Evolutionary conservation across 805 yeast genomes (phyloP).

Genomic region (Candida railenensis): DNA sequence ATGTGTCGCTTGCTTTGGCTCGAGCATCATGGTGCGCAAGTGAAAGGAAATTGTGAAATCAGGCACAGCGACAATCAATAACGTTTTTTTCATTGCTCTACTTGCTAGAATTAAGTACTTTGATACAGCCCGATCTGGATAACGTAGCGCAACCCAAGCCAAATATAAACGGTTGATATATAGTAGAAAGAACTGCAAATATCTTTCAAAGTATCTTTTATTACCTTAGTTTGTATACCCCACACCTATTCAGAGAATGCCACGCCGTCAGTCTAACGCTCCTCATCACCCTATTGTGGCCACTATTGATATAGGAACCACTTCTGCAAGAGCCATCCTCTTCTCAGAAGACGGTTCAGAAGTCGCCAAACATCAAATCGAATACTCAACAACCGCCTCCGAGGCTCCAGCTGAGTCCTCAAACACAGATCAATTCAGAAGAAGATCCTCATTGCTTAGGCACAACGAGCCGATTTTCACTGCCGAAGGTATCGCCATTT

Average conservation of each 20-base stretch:
- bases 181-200: not conserved
- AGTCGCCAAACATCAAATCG: conserved; percentile 86
- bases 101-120: no score
- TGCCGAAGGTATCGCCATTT: conserved; percentile 71
- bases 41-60: no score
- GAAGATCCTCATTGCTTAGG: conserved; percentile 42
- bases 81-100: no score
- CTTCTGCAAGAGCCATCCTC: conserved; percentile 84
- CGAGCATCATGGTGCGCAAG: no score
- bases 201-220: not conserved
- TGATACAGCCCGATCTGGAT: no score
- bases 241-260: conserved; percentile 21
- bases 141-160: no score
- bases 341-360: conserved; percentile 74
- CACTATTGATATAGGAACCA: conserved; percentile 87
- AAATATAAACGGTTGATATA: no score
- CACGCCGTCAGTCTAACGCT: conserved; percentile 42
- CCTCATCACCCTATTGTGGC: conserved; percentile 51
- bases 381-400: conserved; percentile 74
- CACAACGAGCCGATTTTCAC: conserved; percentile 62
- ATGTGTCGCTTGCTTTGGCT: not conserved
- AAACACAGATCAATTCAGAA: conserved; percentile 46
- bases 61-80: no score
- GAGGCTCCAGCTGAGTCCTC: conserved; percentile 44
- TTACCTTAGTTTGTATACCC: not conserved